Conservation (phyloP, 805 yeast species). For the Kluyveromyces starmeri region DNA sequence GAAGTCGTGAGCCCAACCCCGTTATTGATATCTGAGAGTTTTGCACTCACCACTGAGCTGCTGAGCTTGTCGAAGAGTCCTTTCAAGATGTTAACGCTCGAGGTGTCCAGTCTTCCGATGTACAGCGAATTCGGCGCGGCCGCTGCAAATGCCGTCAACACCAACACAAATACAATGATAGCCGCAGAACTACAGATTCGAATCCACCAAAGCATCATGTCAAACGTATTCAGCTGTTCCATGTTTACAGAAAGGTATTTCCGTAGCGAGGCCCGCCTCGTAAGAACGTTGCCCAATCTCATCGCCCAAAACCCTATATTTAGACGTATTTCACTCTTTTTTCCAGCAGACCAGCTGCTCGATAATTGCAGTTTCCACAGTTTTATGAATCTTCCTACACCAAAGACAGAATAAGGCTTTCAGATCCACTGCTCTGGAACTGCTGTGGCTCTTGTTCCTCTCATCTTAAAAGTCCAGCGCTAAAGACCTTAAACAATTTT, state of each 20-base stretch:
- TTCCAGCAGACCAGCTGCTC: neutral
- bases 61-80: constrained; percentile 22
- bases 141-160: constrained; percentile 17
- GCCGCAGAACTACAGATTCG: constrained; percentile 17
- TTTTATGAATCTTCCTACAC: no score
- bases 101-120: constrained; percentile 20
- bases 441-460: no score
- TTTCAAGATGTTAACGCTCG: constrained; percentile 16
- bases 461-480: no score
- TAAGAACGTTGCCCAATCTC: constrained; percentile 1
- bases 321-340: neutral
- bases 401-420: no score
- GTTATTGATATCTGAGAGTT: constrained; percentile 19
- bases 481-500: no score
- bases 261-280: neutral
- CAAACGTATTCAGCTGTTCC: constrained; percentile 19
- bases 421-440: no score
- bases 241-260: neutral
- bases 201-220: constrained; percentile 14
- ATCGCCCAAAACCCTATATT: neutral
- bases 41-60: constrained; percentile 17
- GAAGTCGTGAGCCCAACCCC: constrained; percentile 27
- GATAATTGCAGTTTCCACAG: no score
- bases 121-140: constrained; percentile 14
- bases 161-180: constrained; percentile 15